Evolutionary conservation across 2,329 filamentous ascomycete genomes (phyloP).

Genomic region (Hymenoscyphus fraxineus): DNA sequence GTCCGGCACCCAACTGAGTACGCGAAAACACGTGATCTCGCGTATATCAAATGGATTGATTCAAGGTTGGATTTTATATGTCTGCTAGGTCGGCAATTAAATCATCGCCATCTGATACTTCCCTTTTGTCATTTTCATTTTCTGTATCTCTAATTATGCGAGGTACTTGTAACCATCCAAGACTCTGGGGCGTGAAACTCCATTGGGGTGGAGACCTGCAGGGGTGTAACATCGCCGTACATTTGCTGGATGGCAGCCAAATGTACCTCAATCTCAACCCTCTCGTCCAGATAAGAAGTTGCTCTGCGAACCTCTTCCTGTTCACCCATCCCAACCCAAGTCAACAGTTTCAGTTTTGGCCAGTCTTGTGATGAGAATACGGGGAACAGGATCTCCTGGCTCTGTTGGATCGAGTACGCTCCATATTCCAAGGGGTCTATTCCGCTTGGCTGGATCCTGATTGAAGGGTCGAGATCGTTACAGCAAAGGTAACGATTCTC

Average conservation of each 20-base stretch:
- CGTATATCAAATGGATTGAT: too few species aligned
- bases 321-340: constrained; percentile 5
- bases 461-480: neutral
- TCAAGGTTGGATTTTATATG: too few species aligned
- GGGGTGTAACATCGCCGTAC: constrained; percentile 6
- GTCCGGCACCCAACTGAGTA: too few species aligned
- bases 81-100: too few species aligned
- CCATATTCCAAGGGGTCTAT: constrained; percentile 5
- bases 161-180: too few species aligned
- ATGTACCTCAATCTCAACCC: constrained; percentile 2
- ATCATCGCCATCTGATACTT: too few species aligned
- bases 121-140: too few species aligned
- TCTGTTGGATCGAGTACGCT: constrained; percentile 6
- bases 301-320: neutral
- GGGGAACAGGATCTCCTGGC: constrained; percentile 6
- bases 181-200: neutral
- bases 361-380: constrained; percentile 4
- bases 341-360: constrained; percentile 5
- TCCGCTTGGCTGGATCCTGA: constrained; percentile 3
- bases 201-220: constrained; percentile 2
- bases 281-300: neutral
- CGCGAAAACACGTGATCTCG: too few species aligned
- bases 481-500: constrained; percentile 10
- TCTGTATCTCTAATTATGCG: too few species aligned
- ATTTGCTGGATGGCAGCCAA: neutral